Percentiles rank a stretch among this genome's conserved stretches.
Conservation (phyloP, 257 asterid genomes). For the Salvia miltiorrhiza region DNA sequence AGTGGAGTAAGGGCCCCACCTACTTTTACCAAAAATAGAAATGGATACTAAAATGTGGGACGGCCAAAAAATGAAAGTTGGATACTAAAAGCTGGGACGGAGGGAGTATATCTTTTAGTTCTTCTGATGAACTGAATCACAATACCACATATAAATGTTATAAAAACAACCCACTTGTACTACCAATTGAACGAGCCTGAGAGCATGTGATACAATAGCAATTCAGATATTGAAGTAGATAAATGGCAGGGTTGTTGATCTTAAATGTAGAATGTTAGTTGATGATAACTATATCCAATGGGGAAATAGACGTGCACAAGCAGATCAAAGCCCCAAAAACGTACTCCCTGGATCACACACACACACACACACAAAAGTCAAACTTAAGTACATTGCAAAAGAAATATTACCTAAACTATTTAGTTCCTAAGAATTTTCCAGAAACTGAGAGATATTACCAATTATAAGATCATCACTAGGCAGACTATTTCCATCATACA, state of each 20-base stretch:
- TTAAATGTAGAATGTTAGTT: neutral
- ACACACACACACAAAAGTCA: no score
- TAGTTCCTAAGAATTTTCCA: neutral
- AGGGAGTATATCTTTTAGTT: no score
- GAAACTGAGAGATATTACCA: neutral
- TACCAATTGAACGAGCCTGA: neutral
- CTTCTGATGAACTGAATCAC: neutral
- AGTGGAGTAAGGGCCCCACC: no score
- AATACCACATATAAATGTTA: neutral
- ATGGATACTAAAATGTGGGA: no score
- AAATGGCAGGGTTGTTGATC: neutral
- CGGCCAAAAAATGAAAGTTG: no score
- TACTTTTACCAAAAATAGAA: no score
- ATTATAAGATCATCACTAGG: neutral
- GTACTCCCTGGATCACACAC: no score
- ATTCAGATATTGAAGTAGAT: slow-evolving; percentile 8
- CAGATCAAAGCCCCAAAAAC: no score
- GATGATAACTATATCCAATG: neutral
- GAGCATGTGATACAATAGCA: neutral
- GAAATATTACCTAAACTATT: no score
- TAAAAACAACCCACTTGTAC: neutral
- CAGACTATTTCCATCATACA: no score
- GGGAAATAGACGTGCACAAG: neutral
- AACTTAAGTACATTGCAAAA: no score
- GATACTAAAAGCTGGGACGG: no score